Percentiles rank a stretch among this genome's conserved stretches.
Conservation (phyloP, 2,329 filamentous ascomycete species). For the Bipolaris sorokiniana region DNA sequence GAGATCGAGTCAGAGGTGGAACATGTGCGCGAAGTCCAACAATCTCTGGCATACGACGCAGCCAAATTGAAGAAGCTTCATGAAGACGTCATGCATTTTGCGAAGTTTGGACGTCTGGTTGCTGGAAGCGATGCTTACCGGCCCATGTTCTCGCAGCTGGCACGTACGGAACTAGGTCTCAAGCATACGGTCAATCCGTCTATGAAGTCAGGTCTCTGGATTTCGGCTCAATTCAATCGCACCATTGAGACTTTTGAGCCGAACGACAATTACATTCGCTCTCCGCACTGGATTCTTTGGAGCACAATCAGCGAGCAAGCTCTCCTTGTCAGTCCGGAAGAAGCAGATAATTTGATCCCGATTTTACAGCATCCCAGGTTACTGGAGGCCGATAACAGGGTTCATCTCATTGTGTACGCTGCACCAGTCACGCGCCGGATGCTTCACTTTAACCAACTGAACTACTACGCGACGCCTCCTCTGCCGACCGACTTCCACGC, state of each 20-base stretch:
- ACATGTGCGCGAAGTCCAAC: conserved; percentile 61
- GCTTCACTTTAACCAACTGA: conserved; percentile 63
- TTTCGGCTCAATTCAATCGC: conserved; percentile 57
- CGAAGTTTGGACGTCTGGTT: conserved; percentile 52
- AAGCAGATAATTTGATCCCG: conserved; percentile 63
- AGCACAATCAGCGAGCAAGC: conserved; percentile 55
- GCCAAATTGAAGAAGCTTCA: conserved; percentile 57
- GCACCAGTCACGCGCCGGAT: conserved; percentile 66
- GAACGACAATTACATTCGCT: conserved; percentile 54
- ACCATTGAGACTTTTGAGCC: conserved; percentile 52
- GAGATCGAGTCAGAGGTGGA: conserved; percentile 67
- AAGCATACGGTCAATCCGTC: conserved; percentile 35
- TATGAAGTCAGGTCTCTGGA: conserved; percentile 41
- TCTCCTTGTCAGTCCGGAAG: conserved; percentile 67
- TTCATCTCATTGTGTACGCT: conserved; percentile 63
- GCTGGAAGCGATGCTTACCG: conserved; percentile 49
- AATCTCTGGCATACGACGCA: conserved; percentile 50
- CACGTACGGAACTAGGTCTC: conserved; percentile 47
- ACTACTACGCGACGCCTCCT: conserved; percentile 60
- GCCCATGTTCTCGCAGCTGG: conserved; percentile 53
- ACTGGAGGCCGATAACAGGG: conserved; percentile 5
- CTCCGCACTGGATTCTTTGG: conserved; percentile 69
- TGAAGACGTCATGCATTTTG: conserved; percentile 55
- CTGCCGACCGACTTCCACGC: conserved; percentile 51
- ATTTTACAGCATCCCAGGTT: conserved; percentile 41